phyloP scores from a whole-genome alignment of 768 basidiomycete species.

The Serendipita sp. region DNA sequence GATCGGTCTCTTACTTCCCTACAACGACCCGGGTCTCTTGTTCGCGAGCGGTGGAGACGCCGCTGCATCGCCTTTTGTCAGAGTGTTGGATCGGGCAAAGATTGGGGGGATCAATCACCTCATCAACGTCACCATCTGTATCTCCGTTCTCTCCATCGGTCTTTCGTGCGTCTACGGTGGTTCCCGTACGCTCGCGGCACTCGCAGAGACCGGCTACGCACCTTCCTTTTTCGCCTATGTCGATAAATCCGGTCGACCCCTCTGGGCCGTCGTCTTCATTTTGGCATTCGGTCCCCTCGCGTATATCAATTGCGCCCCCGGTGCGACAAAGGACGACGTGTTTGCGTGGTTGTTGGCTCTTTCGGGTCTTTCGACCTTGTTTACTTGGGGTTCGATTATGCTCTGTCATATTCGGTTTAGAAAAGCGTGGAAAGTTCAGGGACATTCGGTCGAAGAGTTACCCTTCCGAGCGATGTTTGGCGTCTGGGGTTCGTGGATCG shows the following conservation, averaged over 20 bases:
- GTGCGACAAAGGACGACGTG: conserved; percentile 28
- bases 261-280: conserved; percentile 25
- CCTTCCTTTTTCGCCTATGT: conserved; percentile 49
- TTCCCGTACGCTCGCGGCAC: conserved; percentile 39
- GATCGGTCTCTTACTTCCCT: conserved; percentile 45
- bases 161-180: conserved; percentile 52
- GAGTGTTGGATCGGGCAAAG: conserved; percentile 44
- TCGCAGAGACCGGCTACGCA: conserved; percentile 50
- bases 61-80: conserved; percentile 43
- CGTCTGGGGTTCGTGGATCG: background rate
- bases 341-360: conserved; percentile 47
- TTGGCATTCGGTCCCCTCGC: conserved; percentile 15
- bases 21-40: conserved; percentile 35
- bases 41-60: conserved; percentile 31
- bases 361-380: conserved; percentile 46
- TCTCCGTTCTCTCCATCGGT: conserved; percentile 46
- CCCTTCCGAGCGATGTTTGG: conserved; percentile 25
- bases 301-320: conserved; percentile 13
- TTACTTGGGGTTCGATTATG: conserved; percentile 49
- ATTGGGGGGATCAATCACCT: conserved; percentile 46
- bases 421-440: conserved; percentile 38
- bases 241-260: conserved; percentile 45
- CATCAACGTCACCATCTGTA: conserved; percentile 50
- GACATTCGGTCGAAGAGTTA: conserved; percentile 32
- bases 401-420: conserved; percentile 45